Conservation (phyloP, 305 asterid genomes). For the Andrographis paniculata region DNA sequence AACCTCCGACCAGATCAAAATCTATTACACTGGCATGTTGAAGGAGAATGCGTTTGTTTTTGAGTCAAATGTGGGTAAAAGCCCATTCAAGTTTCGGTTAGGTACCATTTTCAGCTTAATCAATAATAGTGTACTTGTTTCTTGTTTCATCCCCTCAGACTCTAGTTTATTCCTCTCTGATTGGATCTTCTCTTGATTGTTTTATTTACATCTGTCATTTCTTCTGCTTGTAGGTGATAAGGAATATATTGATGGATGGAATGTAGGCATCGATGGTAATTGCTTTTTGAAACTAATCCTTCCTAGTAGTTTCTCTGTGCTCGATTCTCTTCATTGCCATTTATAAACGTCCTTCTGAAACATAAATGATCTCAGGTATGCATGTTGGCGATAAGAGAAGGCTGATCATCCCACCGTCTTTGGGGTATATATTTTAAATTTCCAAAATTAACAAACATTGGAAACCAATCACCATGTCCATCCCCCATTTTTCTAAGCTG, state of each 20-base stretch:
- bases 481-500: no score
- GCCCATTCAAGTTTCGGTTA: constrained; percentile 46
- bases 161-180: neutral
- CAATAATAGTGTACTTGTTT: no score
- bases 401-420: constrained; percentile 61
- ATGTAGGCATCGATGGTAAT: constrained; percentile 67
- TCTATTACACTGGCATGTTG: constrained; percentile 50
- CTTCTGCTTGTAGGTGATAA: constrained; percentile 43
- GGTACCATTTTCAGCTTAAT: constrained; percentile 28
- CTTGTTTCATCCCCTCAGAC: no score
- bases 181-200: constrained; percentile 1
- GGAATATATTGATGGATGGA: constrained; percentile 56
- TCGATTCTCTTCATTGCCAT: neutral
- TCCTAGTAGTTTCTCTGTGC: neutral
- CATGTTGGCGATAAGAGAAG: constrained; percentile 80
- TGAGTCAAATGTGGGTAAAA: constrained; percentile 43
- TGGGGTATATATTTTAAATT: constrained; percentile 44
- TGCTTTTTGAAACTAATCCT: constrained; percentile 13
- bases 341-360: constrained; percentile 5
- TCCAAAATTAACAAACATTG: no score
- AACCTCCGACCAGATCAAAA: constrained; percentile 48
- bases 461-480: no score
- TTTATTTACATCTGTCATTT: constrained; percentile 15
- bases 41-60: constrained; percentile 52
- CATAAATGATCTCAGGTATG: constrained; percentile 53